A percentile compares a stretch with the other conserved stretches of the same genome.
Conservation (phyloP, 352 stramenopile species). For the Bremia lactucae region DNA sequence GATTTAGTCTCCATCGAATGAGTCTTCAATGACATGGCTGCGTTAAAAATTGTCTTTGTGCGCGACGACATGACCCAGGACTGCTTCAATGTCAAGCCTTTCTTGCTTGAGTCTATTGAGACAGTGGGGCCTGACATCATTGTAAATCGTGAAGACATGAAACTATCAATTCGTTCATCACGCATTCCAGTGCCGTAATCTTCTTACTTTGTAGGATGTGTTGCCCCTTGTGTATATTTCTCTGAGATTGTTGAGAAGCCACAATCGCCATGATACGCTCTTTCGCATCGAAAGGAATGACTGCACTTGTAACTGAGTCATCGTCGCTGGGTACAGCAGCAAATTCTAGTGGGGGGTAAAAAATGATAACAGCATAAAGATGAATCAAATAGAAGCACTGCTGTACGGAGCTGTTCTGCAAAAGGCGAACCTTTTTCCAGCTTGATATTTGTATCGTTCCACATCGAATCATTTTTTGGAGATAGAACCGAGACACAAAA, state of each 20-base stretch:
- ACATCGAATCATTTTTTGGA: background rate
- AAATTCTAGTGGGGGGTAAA: no score
- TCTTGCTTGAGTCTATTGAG: background rate
- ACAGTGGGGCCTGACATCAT: slow-evolving; percentile 6
- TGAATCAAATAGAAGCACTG: background rate
- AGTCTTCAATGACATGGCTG: slow-evolving; percentile 9
- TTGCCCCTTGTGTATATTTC: background rate
- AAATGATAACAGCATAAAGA: background rate
- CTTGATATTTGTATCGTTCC: background rate
- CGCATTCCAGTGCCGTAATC: slow-evolving; percentile 2
- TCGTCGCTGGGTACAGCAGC: slow-evolving; percentile 7
- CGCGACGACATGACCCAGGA: slow-evolving; percentile 30
- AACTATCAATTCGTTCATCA: background rate
- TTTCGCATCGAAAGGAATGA: slow-evolving; percentile 21
- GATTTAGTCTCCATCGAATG: slow-evolving; percentile 3
- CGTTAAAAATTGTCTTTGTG: slow-evolving; percentile 24
- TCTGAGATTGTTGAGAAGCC: slow-evolving; percentile 8
- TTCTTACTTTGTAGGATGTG: slow-evolving; percentile 3
- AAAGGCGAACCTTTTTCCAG: background rate
- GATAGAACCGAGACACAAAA: background rate
- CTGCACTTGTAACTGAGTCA: slow-evolving; percentile 1
- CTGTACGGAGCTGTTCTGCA: background rate
- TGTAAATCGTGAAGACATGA: background rate
- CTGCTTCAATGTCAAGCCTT: slow-evolving; percentile 12
- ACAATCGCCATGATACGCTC: slow-evolving; percentile 20